Evolutionary conservation across 768 basidiomycete species (phyloP), one percentile per base, ranked within the genome.

Genomic region (Leccinum olivaceopallidum): DNA sequence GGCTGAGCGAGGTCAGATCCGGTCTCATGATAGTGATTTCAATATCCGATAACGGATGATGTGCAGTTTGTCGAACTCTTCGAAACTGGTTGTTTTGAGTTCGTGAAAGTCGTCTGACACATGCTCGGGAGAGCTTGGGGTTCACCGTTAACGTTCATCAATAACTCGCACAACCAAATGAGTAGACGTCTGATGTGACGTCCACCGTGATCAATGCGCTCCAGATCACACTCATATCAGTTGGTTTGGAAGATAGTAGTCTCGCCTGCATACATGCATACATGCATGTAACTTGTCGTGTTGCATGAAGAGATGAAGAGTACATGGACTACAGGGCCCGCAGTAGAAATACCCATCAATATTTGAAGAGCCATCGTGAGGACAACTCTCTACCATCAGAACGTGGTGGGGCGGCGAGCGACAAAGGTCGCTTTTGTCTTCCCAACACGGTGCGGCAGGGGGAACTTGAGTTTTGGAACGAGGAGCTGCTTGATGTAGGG

Each of bases 401-500:
- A 94, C 49, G 92, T 94, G 61, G 76, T 70, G 24, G 92, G 92
- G 65, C 92, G 86, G 71, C 78, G 77, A 36, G 94, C 92, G 55
- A 87, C 84, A 74, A 95, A 95, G 60, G 87, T 92, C 67, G 88
- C 87, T 67, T 85, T 88, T 63, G 79, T 75, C 81, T 94, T 94
- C 63, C 80, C 64, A 60, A 95, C 85, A 58, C 97, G 90, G 77
- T 92, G 92, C 62, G 96, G 94, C 54, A 98, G 88, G 63, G 96
- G 96, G 94, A 98, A 99, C 78, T 89, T 95, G 83, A 98, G 91
- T 62, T 83, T 80, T 61, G 95, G 95, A 57, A 80, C 81, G 69
- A 98, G 81, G 69, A 98, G 87, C 78, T 99, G 97, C 81, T 90
- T 95, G 85, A 98, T 98, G 85, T 98, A 96, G 18, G 97, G 92